phyloP scores from a whole-genome alignment of 495 filamentous ascomycete species.

The Durotheca rogersii region DNA sequence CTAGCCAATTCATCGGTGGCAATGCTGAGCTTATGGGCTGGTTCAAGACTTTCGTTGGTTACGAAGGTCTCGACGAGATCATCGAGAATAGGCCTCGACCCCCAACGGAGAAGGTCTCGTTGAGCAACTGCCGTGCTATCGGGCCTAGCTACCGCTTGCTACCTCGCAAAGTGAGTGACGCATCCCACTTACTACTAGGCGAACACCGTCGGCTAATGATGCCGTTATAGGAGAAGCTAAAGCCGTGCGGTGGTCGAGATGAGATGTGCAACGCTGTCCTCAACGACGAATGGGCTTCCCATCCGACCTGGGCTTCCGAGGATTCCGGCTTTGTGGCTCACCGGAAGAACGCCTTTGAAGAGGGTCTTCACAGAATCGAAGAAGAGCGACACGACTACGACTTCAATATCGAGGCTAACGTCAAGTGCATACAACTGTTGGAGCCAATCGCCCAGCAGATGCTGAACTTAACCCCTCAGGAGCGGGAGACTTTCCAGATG shows the following conservation, averaged over 20 bases:
- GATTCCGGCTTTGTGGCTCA: conserved; percentile 98
- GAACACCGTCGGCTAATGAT: conserved; percentile 6
- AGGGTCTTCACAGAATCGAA: conserved; percentile 91
- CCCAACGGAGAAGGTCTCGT: conserved; percentile 71
- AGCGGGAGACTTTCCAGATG: conserved; percentile 71
- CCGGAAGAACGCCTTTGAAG: conserved; percentile 91
- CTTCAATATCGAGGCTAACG: conserved; percentile 92
- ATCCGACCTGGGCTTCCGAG: conserved; percentile 98
- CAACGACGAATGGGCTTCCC: conserved; percentile 98
- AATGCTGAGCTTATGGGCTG: conserved; percentile 83
- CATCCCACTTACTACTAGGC: not conserved
- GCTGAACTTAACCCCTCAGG: conserved; percentile 66
- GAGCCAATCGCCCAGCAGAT: conserved; percentile 92
- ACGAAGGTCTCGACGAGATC: conserved; percentile 70
- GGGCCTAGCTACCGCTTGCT: conserved; percentile 94
- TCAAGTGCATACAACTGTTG: conserved; percentile 88
- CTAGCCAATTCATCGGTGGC: conserved; percentile 79
- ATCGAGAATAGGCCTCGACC: conserved; percentile 75
- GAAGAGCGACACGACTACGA: conserved; percentile 99
- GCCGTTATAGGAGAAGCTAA: conserved; percentile 64
- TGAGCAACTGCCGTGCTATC: conserved; percentile 89
- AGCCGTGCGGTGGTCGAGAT: conserved; percentile 88
- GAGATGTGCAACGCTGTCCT: conserved; percentile 87
- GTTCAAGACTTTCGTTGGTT: conserved; percentile 77
- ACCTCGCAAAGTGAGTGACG: conserved; percentile 65